Evolutionary conservation across 2,329 filamentous ascomycete species (phyloP).

Genomic region (Nemania sp.): DNA sequence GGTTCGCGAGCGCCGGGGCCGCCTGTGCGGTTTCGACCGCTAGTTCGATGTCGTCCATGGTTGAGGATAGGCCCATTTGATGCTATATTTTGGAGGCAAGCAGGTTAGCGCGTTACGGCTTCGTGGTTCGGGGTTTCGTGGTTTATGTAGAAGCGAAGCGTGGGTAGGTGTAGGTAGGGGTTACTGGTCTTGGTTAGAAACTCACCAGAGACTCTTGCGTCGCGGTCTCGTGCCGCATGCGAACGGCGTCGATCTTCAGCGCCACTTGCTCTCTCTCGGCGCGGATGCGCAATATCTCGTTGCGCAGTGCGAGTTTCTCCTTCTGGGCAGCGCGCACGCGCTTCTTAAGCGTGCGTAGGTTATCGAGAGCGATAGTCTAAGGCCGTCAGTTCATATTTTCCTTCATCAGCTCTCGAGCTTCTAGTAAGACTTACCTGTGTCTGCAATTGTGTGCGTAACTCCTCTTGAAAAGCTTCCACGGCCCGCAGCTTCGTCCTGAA

Average conservation of each 20-base stretch:
- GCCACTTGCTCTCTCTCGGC: slow-evolving; percentile 64
- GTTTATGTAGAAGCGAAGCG: no score
- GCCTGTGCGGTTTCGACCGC: slow-evolving; percentile 55
- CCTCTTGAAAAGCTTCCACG: slow-evolving; percentile 61
- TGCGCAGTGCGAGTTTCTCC: slow-evolving; percentile 59
- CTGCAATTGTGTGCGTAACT: slow-evolving; percentile 58
- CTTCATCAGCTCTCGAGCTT: not conserved
- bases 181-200: no score
- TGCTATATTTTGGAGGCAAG: slow-evolving; percentile 38
- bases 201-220: slow-evolving; percentile 56
- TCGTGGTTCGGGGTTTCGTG: no score
- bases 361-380: slow-evolving; percentile 63
- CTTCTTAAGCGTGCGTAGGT: slow-evolving; percentile 59
- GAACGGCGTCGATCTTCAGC: slow-evolving; percentile 64
- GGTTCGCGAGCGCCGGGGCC: slow-evolving; percentile 50
- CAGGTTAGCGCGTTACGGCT: no score
- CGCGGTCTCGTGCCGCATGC: slow-evolving; percentile 60
- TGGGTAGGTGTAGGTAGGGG: no score
- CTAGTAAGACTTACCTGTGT: slow-evolving; percentile 56
- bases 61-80: slow-evolving; percentile 57
- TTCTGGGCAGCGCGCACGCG: slow-evolving; percentile 60
- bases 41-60: slow-evolving; percentile 65
- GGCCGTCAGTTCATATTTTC: slow-evolving; percentile 8
- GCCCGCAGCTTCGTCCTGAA: slow-evolving; percentile 58
- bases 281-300: slow-evolving; percentile 62